phyloP scores from a whole-genome alignment of 345 rosid genomes.

The Stellera chamaejasme region DNA sequence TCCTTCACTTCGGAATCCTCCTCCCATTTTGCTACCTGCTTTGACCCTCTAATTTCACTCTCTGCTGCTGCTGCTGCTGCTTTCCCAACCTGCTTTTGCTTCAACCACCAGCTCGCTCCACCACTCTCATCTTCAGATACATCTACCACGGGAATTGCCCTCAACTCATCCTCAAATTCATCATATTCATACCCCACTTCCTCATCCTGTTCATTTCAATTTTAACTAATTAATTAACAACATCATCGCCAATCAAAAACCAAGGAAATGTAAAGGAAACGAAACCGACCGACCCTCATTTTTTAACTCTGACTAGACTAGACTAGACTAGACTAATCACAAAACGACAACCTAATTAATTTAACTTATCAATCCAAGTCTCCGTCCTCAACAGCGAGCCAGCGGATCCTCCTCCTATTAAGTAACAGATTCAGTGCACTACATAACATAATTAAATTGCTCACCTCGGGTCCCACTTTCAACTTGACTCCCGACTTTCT shows the following conservation, averaged over 20 bases:
- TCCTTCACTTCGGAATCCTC: slow-evolving; percentile 23
- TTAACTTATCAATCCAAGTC: slow-evolving; percentile 12
- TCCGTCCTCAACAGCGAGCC: slow-evolving; percentile 34
- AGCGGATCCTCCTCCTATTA: too few species aligned
- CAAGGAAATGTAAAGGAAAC: too few species aligned
- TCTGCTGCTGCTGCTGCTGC: too few species aligned
- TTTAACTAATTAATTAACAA: too few species aligned
- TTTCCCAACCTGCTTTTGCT: too few species aligned
- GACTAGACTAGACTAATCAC: slow-evolving; percentile 2
- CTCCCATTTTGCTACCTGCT: too few species aligned
- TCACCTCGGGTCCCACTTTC: slow-evolving; percentile 48
- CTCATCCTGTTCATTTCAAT: neutral
- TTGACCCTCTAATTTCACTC: too few species aligned
- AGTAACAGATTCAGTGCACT: slow-evolving; percentile 13
- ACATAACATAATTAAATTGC: slow-evolving; percentile 19
- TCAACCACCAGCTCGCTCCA: too few species aligned
- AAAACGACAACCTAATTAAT: slow-evolving; percentile 8
- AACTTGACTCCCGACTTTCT: slow-evolving; percentile 19
- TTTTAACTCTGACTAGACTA: too few species aligned
- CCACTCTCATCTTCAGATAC: slow-evolving; percentile 9
- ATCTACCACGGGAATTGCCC: slow-evolving; percentile 44
- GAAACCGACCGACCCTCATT: too few species aligned
- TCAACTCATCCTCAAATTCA: slow-evolving; percentile 22
- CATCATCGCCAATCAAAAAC: too few species aligned
- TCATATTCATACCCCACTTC: slow-evolving; percentile 23